These are phyloP conservation scores for Xylariaceae sp. DNA, from an alignment of 2,329 filamentous ascomycete species.

Conservation along the genomic window DNA sequence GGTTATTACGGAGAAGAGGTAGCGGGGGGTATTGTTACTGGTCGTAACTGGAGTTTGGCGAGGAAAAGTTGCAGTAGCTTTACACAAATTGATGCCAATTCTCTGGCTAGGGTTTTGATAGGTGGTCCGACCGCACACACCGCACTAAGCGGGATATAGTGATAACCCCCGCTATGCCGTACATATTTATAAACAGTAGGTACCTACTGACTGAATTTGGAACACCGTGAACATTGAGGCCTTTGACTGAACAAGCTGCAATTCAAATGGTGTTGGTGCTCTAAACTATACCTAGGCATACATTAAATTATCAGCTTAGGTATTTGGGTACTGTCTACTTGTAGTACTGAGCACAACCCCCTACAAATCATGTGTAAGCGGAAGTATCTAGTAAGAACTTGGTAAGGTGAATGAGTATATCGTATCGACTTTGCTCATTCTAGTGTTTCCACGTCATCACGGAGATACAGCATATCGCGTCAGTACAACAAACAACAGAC, in stretches of 20 bases:
- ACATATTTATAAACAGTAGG: not conserved
- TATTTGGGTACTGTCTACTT: too few relatives aligned
- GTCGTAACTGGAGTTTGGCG: constrained; percentile 27
- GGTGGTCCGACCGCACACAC: constrained; percentile 28
- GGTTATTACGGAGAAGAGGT: constrained; percentile 22
- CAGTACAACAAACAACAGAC: too few relatives aligned
- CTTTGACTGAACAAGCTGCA: too few relatives aligned
- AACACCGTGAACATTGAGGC: too few relatives aligned
- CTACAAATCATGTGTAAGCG: too few relatives aligned
- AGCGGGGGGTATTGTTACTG: constrained; percentile 24
- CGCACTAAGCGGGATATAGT: too few relatives aligned
- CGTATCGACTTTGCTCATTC: constrained; percentile 2
- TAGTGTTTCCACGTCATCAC: constrained; percentile 3
- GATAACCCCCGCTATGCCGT: not conserved
- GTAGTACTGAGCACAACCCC: too few relatives aligned
- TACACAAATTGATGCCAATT: constrained; percentile 34
- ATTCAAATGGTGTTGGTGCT: too few relatives aligned
- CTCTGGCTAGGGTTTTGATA: constrained; percentile 32
- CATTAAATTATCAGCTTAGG: too few relatives aligned
- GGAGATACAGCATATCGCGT: constrained; percentile 8
- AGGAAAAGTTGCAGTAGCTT: constrained; percentile 28
- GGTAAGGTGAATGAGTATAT: constrained; percentile 1
- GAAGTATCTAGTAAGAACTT: not conserved
- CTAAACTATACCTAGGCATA: too few relatives aligned
- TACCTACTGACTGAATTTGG: too few relatives aligned